phyloP scores from a whole-genome alignment of 768 basidiomycete genomes.

The Lactifluus subvellereus region DNA sequence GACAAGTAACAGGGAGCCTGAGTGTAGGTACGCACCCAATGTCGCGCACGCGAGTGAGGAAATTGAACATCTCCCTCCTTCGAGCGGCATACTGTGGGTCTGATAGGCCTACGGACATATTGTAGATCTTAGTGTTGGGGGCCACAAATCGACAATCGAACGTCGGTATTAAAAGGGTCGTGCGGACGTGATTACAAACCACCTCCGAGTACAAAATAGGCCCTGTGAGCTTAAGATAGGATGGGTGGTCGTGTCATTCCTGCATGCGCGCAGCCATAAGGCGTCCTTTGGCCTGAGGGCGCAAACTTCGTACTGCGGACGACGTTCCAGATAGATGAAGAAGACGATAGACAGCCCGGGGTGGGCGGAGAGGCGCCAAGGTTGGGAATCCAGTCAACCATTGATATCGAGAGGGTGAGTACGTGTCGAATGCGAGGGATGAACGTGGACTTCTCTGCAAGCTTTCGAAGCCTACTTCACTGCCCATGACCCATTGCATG shows the following conservation, averaged over 20 bases:
- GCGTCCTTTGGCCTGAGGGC: not conserved
- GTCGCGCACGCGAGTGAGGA: constrained; percentile 53
- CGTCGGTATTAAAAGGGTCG: not conserved
- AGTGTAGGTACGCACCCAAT: constrained; percentile 44
- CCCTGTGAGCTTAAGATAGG: not conserved
- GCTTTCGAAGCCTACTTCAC: not conserved
- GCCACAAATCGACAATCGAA: not conserved
- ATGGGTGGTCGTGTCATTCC: not conserved
- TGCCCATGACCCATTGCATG: not conserved
- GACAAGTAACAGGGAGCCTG: constrained; percentile 10
- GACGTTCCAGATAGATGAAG: not conserved
- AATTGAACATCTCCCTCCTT: constrained; percentile 45
- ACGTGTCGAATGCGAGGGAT: not conserved
- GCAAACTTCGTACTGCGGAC: not conserved
- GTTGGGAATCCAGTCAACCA: not conserved
- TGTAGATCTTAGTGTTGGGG: not conserved
- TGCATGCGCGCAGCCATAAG: not conserved
- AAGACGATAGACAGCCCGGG: not conserved
- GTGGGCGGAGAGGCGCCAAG: not conserved
- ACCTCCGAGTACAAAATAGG: not conserved
- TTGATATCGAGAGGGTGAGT: not conserved
- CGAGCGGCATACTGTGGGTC: constrained; percentile 38
- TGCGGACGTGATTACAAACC: not conserved
- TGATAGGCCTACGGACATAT: constrained; percentile 44
- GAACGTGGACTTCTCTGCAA: not conserved